phyloP scores from a whole-genome alignment of 768 basidiomycete genomes.

The Termitomyces heimii region DNA sequence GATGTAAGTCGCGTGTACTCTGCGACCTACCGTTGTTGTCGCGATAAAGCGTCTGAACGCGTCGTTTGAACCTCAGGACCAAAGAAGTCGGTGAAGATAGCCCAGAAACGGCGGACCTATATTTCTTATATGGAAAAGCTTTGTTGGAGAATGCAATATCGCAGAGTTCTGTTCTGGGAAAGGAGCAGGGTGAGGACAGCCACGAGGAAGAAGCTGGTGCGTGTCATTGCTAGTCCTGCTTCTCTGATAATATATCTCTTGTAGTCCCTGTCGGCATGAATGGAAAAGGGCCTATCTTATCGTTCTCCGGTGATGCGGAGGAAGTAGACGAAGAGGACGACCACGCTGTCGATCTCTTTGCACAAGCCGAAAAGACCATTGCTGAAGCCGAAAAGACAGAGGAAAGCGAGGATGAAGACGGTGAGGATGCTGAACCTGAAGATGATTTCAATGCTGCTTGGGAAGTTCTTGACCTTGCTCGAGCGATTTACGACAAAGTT shows the following conservation, averaged over 20 bases:
- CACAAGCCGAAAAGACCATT: slow-evolving; percentile 40
- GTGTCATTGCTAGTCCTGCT: slow-evolving; percentile 18
- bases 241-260: not conserved
- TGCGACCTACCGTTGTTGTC: slow-evolving; percentile 2
- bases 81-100: slow-evolving; percentile 72
- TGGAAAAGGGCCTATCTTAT: slow-evolving; percentile 55
- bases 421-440: slow-evolving; percentile 77
- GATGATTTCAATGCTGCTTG: slow-evolving; percentile 98
- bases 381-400: slow-evolving; percentile 40
- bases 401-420: slow-evolving; percentile 49
- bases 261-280: slow-evolving; percentile 26
- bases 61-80: slow-evolving; percentile 43
- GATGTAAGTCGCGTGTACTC: slow-evolving; percentile 51
- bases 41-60: slow-evolving; percentile 9
- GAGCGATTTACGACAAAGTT: slow-evolving; percentile 76
- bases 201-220: slow-evolving; percentile 33
- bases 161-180: slow-evolving; percentile 84
- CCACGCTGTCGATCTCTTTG: slow-evolving; percentile 59
- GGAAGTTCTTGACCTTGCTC: slow-evolving; percentile 94
- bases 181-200: slow-evolving; percentile 64
- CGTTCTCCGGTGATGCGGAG: slow-evolving; percentile 78
- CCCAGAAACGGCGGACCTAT: slow-evolving; percentile 80
- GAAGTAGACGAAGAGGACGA: slow-evolving; percentile 49
- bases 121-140: slow-evolving; percentile 90
- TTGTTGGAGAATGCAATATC: slow-evolving; percentile 88